Conservation (phyloP, 225 moss, liverwort and hornwort species). For the Antitrichia curtipendula region DNA sequence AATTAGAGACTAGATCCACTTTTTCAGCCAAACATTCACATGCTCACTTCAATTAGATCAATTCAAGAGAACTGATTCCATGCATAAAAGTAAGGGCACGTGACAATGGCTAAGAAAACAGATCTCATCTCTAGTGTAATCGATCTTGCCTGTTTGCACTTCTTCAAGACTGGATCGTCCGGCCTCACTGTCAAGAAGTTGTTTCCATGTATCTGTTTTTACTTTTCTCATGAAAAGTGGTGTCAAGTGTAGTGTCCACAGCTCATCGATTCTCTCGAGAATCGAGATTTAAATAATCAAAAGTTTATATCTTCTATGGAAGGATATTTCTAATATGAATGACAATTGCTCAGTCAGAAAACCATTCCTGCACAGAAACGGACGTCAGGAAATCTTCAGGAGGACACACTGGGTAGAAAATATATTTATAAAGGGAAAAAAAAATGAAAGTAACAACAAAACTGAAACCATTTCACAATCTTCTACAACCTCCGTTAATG, state of each 20-base stretch:
- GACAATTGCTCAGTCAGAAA: background rate
- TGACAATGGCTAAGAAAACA: background rate
- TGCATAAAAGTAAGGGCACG: background rate
- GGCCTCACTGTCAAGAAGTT: no score
- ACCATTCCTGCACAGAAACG: background rate
- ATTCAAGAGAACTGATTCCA: background rate
- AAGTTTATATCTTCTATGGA: background rate
- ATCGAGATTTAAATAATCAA: background rate
- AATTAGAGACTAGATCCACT: background rate
- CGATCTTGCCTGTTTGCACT: background rate
- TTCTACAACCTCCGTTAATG: background rate
- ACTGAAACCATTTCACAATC: background rate
- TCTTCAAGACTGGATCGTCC: background rate
- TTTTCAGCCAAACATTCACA: background rate
- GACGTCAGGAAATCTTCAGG: background rate
- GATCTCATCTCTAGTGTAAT: background rate
- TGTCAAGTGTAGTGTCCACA: background rate
- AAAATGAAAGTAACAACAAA: no score
- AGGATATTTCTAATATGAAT: background rate
- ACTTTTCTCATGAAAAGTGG: background rate
- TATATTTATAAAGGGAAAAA: background rate
- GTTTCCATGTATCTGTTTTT: background rate
- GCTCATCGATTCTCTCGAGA: background rate
- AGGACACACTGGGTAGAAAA: background rate
- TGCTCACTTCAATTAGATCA: no score